Conservation (phyloP, 495 filamentous ascomycete genomes). For the Alectoria sarmentosa region DNA sequence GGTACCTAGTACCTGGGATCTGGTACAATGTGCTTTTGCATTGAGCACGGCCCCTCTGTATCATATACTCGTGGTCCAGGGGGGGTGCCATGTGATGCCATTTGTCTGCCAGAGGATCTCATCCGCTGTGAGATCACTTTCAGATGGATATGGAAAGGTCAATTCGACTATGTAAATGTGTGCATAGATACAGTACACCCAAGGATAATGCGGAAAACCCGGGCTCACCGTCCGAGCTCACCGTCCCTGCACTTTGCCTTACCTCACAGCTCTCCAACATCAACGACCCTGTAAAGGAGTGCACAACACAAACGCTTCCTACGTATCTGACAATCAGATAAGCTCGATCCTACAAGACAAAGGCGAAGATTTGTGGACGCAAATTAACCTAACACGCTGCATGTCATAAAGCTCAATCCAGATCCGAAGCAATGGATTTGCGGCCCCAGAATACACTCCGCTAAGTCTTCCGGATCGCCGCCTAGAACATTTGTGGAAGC, state of each 20-base stretch:
- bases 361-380: background rate
- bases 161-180: background rate
- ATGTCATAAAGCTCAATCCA: conserved; percentile 15
- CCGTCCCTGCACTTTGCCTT: background rate
- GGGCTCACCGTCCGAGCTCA: background rate
- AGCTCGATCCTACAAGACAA: background rate
- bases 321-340: background rate
- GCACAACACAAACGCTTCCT: background rate
- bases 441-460: conserved; percentile 14
- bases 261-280: background rate
- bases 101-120: background rate
- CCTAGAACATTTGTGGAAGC: conserved; percentile 2
- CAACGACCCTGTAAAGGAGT: conserved; percentile 7
- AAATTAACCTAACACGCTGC: conserved; percentile 8
- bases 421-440: conserved; percentile 1
- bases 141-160: background rate
- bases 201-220: background rate
- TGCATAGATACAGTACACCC: too few relatives aligned
- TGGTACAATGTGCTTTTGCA: background rate
- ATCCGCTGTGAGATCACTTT: background rate
- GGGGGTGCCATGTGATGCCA: background rate
- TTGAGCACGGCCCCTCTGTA: background rate
- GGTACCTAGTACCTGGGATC: too few relatives aligned
- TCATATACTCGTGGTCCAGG: background rate
- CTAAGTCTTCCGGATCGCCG: conserved; percentile 14